Evolutionary conservation across 495 filamentous ascomycete genomes (phyloP), one percentile per base, ranked within the genome.

Genomic region (Lasiosphaeriaceae sp.): DNA sequence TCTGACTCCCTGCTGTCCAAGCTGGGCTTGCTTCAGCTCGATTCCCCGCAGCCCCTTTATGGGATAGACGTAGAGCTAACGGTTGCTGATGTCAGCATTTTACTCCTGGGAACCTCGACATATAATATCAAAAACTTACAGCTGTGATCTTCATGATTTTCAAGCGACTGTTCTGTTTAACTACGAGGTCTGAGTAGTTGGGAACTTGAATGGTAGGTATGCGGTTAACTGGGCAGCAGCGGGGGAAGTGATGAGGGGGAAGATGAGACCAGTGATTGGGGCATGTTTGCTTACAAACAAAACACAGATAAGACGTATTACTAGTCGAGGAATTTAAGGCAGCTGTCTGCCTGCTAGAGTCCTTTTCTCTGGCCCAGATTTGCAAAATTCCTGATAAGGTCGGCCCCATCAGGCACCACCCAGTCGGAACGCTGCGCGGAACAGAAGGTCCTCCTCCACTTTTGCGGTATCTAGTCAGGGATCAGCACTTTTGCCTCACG

Each of bases 21-120:
- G 65, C 7, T 71, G 57, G 11, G 87, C 79, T 20, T 74, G 64
- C 2, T 72, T 45, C 35, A 96, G 67, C 23, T 78, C 55, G 26
- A 89, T 81, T 5, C 80, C 84, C 5, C 87, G 83, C 1, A 96
- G 80, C 2, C 86, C 90, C 65, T 96, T 97, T 75, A 97, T 89
- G 54, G 92, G 91, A 67, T 96, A 95, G 43, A 89, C 78, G 72
- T 90, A 94, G 31, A 97, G 79, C 87, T 94, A 63, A 47, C 41
- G 19, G 21, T 47, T 2, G 46, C 35, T 52, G 31, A 47, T 37
- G 55, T 59, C 50, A 8, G 9, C 11, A 2, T 17, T 19, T n/a
- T 14, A 23, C 17, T 20, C 23, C 9, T 17, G 17, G 19, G 5
- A 23, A 43, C 14, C 20, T 47, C n/a, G 11, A 57, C 26, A 31